Percentiles rank a stretch among this genome's conserved stretches.
Evolutionary conservation across 805 yeast genomes (phyloP).

Genomic region (Candida koratica): DNA sequence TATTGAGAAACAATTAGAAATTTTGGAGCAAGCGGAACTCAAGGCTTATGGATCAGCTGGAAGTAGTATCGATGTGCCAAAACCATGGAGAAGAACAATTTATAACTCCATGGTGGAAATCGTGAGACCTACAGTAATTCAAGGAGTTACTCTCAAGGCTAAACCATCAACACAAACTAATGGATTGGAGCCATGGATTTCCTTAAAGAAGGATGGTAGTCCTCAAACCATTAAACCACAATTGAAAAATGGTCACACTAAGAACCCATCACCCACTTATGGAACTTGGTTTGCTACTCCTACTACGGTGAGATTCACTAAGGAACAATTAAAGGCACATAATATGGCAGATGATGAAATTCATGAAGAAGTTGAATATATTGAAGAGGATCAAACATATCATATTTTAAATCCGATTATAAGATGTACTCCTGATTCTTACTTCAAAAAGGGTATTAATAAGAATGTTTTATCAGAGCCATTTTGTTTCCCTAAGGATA

Average conservation of each 20-base stretch:
- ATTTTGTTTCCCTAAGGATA: slow-evolving; percentile 79
- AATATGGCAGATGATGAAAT: slow-evolving; percentile 62
- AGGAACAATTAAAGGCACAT: slow-evolving; percentile 67
- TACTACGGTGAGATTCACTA: slow-evolving; percentile 50
- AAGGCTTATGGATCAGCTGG: slow-evolving; percentile 13
- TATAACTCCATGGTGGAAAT: slow-evolving; percentile 53
- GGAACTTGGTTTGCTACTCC: slow-evolving; percentile 75
- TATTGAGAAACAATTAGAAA: slow-evolving; percentile 10
- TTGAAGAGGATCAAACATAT: slow-evolving; percentile 72
- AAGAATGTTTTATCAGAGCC: slow-evolving; percentile 62
- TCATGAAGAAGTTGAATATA: slow-evolving; percentile 50
- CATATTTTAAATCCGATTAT: slow-evolving; percentile 70
- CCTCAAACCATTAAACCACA: slow-evolving; percentile 80
- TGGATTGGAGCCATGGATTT: slow-evolving; percentile 77
- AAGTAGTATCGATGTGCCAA: slow-evolving; percentile 25
- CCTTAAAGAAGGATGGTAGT: slow-evolving; percentile 68
- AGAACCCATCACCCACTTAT: slow-evolving; percentile 65
- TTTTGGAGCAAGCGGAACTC: slow-evolving; percentile 9
- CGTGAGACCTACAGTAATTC: slow-evolving; percentile 60
- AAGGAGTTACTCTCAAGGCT: slow-evolving; percentile 59
- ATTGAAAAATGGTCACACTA: slow-evolving; percentile 65
- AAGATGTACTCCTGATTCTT: slow-evolving; percentile 80
- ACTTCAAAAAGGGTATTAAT: slow-evolving; percentile 59
- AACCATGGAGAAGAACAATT: slow-evolving; percentile 74
- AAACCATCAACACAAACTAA: slow-evolving; percentile 69